Conservation (phyloP, 148 eudicot species). For the Amaranthus cruentus region DNA sequence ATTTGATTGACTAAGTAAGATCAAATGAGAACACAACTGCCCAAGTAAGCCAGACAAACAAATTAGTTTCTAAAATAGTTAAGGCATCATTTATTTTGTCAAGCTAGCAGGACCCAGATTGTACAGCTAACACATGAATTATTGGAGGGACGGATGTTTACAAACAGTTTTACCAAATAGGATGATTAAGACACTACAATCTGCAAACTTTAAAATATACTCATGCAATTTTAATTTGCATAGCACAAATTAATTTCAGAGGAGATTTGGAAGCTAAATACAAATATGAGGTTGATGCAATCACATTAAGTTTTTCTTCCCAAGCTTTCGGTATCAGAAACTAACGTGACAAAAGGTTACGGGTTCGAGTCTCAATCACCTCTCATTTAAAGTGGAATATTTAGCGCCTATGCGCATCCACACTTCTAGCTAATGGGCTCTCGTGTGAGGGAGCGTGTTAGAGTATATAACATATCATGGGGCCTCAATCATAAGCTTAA, state of each 20-base stretch:
- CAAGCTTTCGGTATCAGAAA: too few species aligned
- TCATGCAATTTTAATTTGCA: neutral
- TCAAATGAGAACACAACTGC: neutral
- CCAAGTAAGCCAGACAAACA: neutral
- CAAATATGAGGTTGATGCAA: neutral
- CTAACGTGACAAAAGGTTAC: too few species aligned
- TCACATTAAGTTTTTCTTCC: neutral
- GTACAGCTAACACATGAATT: neutral
- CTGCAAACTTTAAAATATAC: neutral
- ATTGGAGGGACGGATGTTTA: neutral
- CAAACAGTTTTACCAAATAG: neutral
- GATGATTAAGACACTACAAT: neutral
- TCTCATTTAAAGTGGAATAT: too few species aligned
- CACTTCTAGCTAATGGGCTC: too few species aligned
- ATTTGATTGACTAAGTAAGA: neutral
- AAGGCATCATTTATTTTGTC: neutral
- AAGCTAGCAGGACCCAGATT: neutral
- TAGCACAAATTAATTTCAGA: neutral
- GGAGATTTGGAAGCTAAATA: neutral
- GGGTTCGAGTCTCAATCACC: too few species aligned
- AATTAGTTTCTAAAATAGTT: neutral
- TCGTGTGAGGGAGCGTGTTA: too few species aligned
- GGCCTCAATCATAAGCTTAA: too few species aligned
- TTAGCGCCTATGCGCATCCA: too few species aligned
- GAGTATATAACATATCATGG: too few species aligned